Evolutionary conservation across 2,329 filamentous ascomycete genomes (phyloP).

Genomic region (Aspergillus novoparasiticus): DNA sequence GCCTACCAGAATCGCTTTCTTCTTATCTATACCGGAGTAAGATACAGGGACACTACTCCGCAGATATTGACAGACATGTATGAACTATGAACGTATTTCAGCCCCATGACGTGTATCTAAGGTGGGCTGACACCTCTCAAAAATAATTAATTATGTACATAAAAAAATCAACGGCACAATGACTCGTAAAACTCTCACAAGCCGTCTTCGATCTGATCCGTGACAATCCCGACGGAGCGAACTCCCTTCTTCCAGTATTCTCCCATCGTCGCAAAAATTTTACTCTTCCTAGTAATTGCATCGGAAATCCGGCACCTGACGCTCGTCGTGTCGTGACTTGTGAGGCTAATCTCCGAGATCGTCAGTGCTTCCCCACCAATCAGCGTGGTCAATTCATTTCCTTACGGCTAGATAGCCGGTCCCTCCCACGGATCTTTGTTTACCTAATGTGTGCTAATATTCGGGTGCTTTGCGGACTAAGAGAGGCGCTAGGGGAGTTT

Average conservation of each 20-base stretch:
- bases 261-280: neutral
- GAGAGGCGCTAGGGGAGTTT: neutral
- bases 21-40: neutral
- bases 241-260: neutral
- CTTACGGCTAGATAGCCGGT: neutral
- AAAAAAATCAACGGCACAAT: neutral
- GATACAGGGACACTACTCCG: neutral
- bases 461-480: neutral
- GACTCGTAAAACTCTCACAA: neutral
- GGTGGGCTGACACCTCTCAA: neutral
- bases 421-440: neutral
- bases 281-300: conserved; percentile 7
- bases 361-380: conserved; percentile 1
- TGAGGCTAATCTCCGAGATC: conserved; percentile 4
- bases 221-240: neutral
- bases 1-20: neutral
- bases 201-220: neutral
- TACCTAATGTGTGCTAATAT: neutral
- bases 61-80: neutral
- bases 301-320: conserved; percentile 12
- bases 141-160: neutral
- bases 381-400: neutral
- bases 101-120: neutral
- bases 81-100: neutral
- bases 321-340: neutral